Base-by-base conservation (phyloP, 345 rosid species). In the Populus deltoides region DNA sequence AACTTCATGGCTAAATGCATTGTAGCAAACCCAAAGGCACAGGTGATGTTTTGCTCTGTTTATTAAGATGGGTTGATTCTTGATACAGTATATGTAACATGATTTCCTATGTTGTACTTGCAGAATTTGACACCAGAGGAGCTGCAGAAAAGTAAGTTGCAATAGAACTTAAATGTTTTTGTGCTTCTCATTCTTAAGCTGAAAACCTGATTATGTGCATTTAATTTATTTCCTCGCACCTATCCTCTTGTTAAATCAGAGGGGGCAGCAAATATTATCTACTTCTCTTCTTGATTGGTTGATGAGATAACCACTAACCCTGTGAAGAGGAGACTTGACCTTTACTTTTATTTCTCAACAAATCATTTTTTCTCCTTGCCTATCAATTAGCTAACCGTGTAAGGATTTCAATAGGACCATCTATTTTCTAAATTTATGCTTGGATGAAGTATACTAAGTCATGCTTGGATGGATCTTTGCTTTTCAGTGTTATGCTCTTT, bases 1-100 rank as follows among this genome's bases (percentile, higher is more conserved):
- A 89, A 88, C 86, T 95, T 95, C 80, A 90, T 96, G 92, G 99
- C 98, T 12, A 93, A 89, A 85, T 93, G 99, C 87, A 82, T 93
- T 45, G 61, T 92, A 51, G 90, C 94, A 36, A 92, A 90, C 83
- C 96, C 99, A 29, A 93, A 92, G 81, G 87, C 97, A 80, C 86
- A 82, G 92, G 97, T 90, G 53, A 41, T 69, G 43, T 67, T 18
- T 67, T 18, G 38, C 84, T 75, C 20, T 75, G 25, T 1, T 33
- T 41, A 16, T 51, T 55, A 41, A 65, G 68, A 24, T 59, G 63
- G 63, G 4, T 62, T 16, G 65, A 24, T 43, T 51, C 39, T 47
- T 61, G 16, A 39, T 18, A 25, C 53, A 7, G 16, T 66, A 57
- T 51, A 63, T 80, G 78, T 82, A 45, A 84, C 59, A 65, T 66